Evolutionary conservation across 2,329 filamentous ascomycete genomes (phyloP).

Genomic region (Beauveria australis): DNA sequence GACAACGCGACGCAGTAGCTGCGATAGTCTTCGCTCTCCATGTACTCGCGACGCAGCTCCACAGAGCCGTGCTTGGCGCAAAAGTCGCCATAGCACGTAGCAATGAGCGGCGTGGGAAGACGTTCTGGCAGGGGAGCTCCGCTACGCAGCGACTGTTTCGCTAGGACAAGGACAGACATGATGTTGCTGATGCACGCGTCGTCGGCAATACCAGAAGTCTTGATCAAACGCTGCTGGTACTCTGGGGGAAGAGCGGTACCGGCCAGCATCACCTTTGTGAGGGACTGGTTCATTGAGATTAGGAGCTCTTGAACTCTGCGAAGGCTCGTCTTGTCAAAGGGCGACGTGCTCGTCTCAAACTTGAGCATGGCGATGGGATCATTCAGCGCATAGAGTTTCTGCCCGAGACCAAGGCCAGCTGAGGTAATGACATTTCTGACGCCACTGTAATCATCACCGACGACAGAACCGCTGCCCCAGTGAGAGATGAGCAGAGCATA

Average conservation of each 20-base stretch:
- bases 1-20: conserved; percentile 38
- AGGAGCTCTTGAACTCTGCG: conserved; percentile 22
- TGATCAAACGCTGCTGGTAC: conserved; percentile 31
- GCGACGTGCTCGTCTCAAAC: conserved; percentile 22
- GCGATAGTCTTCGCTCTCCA: conserved; percentile 34
- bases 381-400: conserved; percentile 20
- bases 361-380: conserved; percentile 21
- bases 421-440: conserved; percentile 16
- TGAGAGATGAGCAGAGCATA: conserved; percentile 40
- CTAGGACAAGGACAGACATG: conserved; percentile 40
- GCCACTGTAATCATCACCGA: conserved; percentile 16
- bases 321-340: conserved; percentile 24
- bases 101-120: conserved; percentile 37
- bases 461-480: conserved; percentile 27
- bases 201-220: conserved; percentile 30
- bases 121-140: conserved; percentile 39
- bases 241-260: conserved; percentile 29
- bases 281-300: conserved; percentile 26
- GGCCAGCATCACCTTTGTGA: conserved; percentile 23
- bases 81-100: conserved; percentile 24
- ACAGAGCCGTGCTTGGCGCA: conserved; percentile 15
- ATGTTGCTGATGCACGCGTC: conserved; percentile 38
- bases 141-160: conserved; percentile 39
- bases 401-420: conserved; percentile 20
- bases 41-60: conserved; percentile 23